These are phyloP conservation scores for Cucurbita maxima DNA, from an alignment of 306 rosid genomes.

Conservation along the genomic window DNA sequence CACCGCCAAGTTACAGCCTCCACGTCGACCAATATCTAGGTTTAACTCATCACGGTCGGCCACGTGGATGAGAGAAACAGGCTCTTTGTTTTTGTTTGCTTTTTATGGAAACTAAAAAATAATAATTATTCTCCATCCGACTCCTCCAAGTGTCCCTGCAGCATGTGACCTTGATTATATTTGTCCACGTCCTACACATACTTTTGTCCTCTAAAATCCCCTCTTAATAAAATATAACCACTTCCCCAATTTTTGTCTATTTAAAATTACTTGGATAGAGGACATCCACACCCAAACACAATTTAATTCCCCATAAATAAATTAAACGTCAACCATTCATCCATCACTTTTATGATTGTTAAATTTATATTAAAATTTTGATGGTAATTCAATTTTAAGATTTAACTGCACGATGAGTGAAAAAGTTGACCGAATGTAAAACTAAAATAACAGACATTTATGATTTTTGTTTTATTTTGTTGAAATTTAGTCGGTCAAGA, in stretches of 20 bases:
- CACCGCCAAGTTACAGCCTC: background rate
- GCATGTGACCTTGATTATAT: conserved; percentile 1
- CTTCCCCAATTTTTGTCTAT: background rate
- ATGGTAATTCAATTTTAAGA: too few relatives aligned
- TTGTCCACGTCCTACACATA: background rate
- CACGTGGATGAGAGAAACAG: background rate
- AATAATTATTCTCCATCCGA: background rate
- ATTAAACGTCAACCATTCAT: too few relatives aligned
- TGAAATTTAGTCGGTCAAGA: background rate
- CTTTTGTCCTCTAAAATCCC: background rate
- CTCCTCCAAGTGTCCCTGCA: background rate
- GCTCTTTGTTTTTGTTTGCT: background rate
- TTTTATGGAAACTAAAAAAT: background rate
- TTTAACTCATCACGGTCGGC: background rate
- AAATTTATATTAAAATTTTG: too few relatives aligned
- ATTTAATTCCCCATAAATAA: too few relatives aligned
- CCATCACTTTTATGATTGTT: too few relatives aligned
- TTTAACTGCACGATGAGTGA: too few relatives aligned
- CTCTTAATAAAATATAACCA: background rate
- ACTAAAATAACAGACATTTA: background rate
- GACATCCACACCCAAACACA: too few relatives aligned
- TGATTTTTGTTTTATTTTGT: background rate
- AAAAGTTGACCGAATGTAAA: background rate
- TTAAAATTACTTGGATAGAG: too few relatives aligned
- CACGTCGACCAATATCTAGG: background rate